Evolutionary conservation across 768 basidiomycete genomes (phyloP).

Genomic region (Tulasnella sp.): DNA sequence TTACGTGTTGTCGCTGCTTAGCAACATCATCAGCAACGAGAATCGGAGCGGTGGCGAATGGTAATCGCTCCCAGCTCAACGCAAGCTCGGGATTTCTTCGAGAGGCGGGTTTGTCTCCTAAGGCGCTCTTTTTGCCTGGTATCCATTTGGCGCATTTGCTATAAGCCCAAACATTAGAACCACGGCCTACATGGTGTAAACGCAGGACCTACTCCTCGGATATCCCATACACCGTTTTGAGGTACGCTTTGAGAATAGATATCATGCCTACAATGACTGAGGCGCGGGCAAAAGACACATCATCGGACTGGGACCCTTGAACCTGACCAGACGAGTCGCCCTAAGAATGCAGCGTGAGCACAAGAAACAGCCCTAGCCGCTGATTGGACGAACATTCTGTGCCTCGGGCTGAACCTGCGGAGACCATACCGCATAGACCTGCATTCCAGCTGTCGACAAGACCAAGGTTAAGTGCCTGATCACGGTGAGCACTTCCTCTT

Average conservation of each 20-base stretch:
- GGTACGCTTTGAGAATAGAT: conserved; percentile 82
- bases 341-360: background rate
- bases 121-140: conserved; percentile 83
- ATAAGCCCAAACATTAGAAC: background rate
- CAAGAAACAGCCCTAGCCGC: too few species aligned
- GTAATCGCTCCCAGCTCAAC: conserved; percentile 74
- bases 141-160: conserved; percentile 93
- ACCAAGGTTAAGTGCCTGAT: conserved; percentile 76
- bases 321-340: background rate
- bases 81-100: conserved; percentile 60
- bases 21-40: conserved; percentile 63
- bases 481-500: conserved; percentile 88
- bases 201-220: conserved; percentile 74
- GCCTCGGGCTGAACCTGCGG: conserved; percentile 51
- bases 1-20: conserved; percentile 59
- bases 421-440: conserved; percentile 72
- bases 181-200: background rate
- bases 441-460: conserved; percentile 79
- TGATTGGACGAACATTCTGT: background rate
- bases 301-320: background rate
- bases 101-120: conserved; percentile 79
- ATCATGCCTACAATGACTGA: conserved; percentile 82
- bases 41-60: conserved; percentile 64
- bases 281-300: conserved; percentile 41
- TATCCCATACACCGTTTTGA: conserved; percentile 80